phyloP scores from a whole-genome alignment of 345 rosid species.

The Lumnitzera littorea region DNA sequence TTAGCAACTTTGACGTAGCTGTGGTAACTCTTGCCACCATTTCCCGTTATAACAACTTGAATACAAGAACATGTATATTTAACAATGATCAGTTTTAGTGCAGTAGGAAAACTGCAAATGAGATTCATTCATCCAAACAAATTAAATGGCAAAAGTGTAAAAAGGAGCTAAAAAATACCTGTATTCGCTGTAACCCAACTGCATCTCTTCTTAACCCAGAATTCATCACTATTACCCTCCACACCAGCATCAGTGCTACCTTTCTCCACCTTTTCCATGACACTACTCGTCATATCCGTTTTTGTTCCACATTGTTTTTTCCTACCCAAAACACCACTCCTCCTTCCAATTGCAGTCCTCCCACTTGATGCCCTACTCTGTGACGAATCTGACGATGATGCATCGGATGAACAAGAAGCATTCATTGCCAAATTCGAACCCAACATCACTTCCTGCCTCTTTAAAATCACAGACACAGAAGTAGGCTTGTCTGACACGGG shows the following conservation, averaged over 20 bases:
- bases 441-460: conserved; percentile 19
- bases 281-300: conserved; percentile 21
- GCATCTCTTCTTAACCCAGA: conserved; percentile 51
- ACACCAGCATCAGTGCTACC: conserved; percentile 12
- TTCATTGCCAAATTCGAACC: conserved; percentile 31
- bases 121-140: too few species aligned
- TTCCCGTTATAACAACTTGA: too few species aligned
- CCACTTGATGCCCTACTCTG: conserved; percentile 49
- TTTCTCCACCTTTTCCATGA: conserved; percentile 24
- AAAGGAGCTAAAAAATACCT: conserved; percentile 31
- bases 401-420: conserved; percentile 78
- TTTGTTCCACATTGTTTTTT: conserved; percentile 32
- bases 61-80: too few species aligned
- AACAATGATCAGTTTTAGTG: too few species aligned
- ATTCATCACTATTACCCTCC: conserved; percentile 25
- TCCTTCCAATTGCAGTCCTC: conserved; percentile 26
- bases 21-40: too few species aligned
- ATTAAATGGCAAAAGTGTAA: too few species aligned
- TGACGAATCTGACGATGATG: conserved; percentile 69
- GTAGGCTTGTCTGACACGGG: conserved; percentile 22
- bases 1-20: too few species aligned
- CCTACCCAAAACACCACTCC: conserved; percentile 16
- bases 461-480: conserved; percentile 30
- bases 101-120: too few species aligned
- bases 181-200: conserved; percentile 75